phyloP scores from a whole-genome alignment of 2,329 filamentous ascomycete species.

The Verticillium longisporum region DNA sequence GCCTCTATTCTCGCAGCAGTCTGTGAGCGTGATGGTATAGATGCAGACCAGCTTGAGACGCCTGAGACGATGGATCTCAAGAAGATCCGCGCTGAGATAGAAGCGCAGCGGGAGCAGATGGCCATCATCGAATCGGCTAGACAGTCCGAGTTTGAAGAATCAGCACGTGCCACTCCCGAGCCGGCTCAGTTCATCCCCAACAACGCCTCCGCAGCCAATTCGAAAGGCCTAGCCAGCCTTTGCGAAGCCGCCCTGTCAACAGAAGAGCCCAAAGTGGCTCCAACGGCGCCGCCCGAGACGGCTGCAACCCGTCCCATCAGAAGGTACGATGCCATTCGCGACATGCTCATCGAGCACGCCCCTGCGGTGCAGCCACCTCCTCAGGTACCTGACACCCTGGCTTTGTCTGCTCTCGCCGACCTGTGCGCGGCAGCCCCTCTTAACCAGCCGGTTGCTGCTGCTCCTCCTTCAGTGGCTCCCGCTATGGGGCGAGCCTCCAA shows the following conservation, averaged over 20 bases:
- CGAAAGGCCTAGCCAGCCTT: neutral
- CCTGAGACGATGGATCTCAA: constrained; percentile 24
- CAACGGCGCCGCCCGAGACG: neutral
- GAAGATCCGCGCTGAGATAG: constrained; percentile 9
- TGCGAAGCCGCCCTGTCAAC: neutral
- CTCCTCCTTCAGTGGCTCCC: neutral
- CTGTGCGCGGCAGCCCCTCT: neutral
- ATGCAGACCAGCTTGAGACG: constrained; percentile 24
- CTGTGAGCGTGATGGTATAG: constrained; percentile 27
- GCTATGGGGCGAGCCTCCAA: neutral
- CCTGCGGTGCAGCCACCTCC: neutral
- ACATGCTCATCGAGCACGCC: constrained; percentile 3
- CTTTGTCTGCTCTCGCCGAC: constrained; percentile 6
- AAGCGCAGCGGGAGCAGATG: neutral
- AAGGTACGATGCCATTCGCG: constrained; percentile 25
- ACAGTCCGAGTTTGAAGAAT: neutral
- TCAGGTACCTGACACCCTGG: constrained; percentile 3
- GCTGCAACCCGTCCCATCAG: constrained; percentile 3
- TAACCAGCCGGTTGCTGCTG: neutral
- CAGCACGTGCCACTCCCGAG: neutral
- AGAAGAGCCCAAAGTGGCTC: neutral
- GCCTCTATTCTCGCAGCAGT: constrained; percentile 26
- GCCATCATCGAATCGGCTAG: neutral
- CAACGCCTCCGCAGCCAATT: neutral
- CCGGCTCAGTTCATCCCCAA: constrained; percentile 5